These are phyloP conservation scores for Candida arabinofermentans DNA, from an alignment of 805 yeast genomes.

Conservation along the genomic window DNA sequence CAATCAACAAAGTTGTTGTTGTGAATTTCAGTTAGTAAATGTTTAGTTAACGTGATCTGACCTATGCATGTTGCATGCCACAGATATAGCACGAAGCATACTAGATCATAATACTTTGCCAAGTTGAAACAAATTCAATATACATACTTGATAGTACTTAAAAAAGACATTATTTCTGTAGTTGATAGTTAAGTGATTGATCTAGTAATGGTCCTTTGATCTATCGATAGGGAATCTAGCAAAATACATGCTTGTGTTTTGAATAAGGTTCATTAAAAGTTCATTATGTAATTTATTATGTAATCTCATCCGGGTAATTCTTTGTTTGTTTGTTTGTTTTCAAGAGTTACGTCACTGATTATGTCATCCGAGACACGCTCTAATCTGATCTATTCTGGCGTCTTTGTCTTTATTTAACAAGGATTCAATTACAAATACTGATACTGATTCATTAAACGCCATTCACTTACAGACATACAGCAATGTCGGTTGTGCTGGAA, in stretches of 20 bases:
- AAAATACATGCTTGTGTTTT: too few relatives aligned
- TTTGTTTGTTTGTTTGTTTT: not conserved
- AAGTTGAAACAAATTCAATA: not conserved
- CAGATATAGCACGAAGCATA: too few relatives aligned
- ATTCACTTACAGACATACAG: not conserved
- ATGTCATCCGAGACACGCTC: not conserved
- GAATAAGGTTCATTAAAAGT: too few relatives aligned
- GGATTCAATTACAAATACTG: too few relatives aligned
- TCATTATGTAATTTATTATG: not conserved
- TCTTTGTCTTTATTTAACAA: too few relatives aligned
- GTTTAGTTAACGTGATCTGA: too few relatives aligned
- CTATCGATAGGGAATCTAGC: too few relatives aligned
- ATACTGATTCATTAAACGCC: too few relatives aligned
- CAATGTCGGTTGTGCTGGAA: not conserved
- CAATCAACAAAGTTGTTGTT: slow-evolving; percentile 1
- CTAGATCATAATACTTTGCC: too few relatives aligned
- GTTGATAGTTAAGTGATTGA: not conserved
- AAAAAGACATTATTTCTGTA: slow-evolving; percentile 34
- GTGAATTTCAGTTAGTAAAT: too few relatives aligned
- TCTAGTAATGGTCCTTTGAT: not conserved
- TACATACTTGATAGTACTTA: slow-evolving; percentile 36
- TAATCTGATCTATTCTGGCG: too few relatives aligned
- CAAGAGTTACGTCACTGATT: not conserved
- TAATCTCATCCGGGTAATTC: not conserved
- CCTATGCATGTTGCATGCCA: too few relatives aligned